Evolutionary conservation across 2,329 filamentous ascomycete genomes (phyloP).

Genomic region (Ophiostoma ulmi): DNA sequence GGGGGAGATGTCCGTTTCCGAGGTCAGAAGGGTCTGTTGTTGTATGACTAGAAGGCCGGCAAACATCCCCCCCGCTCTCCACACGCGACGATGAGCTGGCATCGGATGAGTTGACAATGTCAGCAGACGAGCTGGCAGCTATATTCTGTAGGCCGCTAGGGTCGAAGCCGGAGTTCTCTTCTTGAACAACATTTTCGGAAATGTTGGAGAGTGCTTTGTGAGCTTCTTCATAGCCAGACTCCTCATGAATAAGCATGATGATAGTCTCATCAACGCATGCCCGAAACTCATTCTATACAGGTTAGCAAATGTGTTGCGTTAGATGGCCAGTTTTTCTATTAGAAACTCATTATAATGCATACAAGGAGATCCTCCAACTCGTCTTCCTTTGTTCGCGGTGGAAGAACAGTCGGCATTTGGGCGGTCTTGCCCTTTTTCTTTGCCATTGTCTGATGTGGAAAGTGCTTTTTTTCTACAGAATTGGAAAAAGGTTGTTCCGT

Average conservation of each 20-base stretch:
- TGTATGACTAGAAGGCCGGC: not conserved
- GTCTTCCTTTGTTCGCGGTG: slow-evolving; percentile 8
- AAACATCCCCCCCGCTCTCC: not conserved
- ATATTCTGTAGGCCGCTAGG: slow-evolving; percentile 56
- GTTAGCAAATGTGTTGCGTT: not conserved
- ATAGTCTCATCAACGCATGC: slow-evolving; percentile 71
- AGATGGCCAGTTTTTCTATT: not conserved
- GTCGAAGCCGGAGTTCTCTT: slow-evolving; percentile 74
- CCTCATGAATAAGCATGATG: slow-evolving; percentile 67
- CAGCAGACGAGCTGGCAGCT: not conserved
- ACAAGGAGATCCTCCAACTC: slow-evolving; percentile 18
- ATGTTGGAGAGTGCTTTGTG: slow-evolving; percentile 59
- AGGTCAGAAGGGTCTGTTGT: not conserved
- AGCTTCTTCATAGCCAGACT: slow-evolving; percentile 58
- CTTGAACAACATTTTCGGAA: slow-evolving; percentile 56
- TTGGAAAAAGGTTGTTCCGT: too few species aligned
- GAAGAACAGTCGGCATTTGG: not conserved
- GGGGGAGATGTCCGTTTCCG: not conserved
- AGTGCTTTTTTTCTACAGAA: not conserved
- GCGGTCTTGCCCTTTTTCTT: slow-evolving; percentile 9
- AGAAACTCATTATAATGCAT: not conserved
- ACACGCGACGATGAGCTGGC: not conserved
- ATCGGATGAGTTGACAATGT: not conserved
- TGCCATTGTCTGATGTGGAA: not conserved
- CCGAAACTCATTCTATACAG: slow-evolving; percentile 60